Percentiles rank a stretch among this genome's conserved stretches.
These are phyloP conservation scores for Aurinia saxatilis DNA, from an alignment of 345 rosid genomes.

Conservation along the genomic window DNA sequence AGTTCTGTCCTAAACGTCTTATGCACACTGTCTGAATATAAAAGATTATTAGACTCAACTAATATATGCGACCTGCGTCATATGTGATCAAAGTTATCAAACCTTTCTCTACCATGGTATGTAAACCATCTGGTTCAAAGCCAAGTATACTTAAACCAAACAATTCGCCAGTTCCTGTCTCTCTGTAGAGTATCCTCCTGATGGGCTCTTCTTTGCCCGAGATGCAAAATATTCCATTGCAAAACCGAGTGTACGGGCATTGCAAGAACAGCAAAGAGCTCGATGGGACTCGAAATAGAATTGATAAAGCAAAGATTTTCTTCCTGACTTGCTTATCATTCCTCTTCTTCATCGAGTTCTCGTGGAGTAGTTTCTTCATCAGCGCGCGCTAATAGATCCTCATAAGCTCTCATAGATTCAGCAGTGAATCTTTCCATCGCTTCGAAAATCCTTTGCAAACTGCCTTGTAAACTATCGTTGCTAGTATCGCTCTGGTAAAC, in stretches of 20 bases:
- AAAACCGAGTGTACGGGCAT: not conserved
- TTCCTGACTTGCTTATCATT: slow-evolving; percentile 5
- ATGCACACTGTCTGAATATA: slow-evolving; percentile 8
- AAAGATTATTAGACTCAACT: slow-evolving; percentile 2
- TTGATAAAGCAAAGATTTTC: slow-evolving; percentile 8
- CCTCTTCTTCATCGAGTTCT: slow-evolving; percentile 37
- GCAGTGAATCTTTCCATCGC: slow-evolving; percentile 84
- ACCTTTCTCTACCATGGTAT: slow-evolving; percentile 8
- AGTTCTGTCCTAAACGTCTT: slow-evolving; percentile 13
- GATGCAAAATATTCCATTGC: no score
- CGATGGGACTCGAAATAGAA: not conserved
- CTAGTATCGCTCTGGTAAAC: slow-evolving; percentile 76
- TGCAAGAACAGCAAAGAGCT: slow-evolving; percentile 16
- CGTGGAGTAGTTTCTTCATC: slow-evolving; percentile 53
- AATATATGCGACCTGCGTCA: slow-evolving; percentile 10
- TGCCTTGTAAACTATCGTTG: slow-evolving; percentile 55
- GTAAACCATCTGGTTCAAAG: slow-evolving; percentile 12
- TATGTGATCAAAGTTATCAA: not conserved
- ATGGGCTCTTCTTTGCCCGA: not conserved
- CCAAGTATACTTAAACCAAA: not conserved
- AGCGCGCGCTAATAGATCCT: slow-evolving; percentile 67
- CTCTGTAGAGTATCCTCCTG: not conserved
- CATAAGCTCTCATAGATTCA: slow-evolving; percentile 60
- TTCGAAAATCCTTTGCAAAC: slow-evolving; percentile 64
- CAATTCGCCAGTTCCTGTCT: no score